Base-by-base conservation (phyloP, 1,139 yeast genomes). In the Suhomyces anneliseae region DNA sequence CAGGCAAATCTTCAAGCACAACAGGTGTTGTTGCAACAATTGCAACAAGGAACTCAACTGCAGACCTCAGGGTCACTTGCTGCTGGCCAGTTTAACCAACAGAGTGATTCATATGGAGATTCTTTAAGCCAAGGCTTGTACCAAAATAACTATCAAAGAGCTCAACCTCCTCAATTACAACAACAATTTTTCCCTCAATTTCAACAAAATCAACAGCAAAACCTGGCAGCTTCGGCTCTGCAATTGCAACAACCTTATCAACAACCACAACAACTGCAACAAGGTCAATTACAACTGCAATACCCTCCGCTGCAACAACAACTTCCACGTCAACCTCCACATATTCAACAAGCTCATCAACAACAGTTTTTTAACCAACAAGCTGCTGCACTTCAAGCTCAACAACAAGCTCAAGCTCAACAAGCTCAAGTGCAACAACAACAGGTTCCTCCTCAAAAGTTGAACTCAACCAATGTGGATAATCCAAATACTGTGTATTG, bases 401-500 rank as follows among this genome's bases (percentile, higher is more conserved):
- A 56, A 41, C 65, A 58, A 42, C 69, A 61, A 40, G 46, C 38
- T 26, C 50, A 48, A 27, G 41, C 39, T 6, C 47, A 42, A 14
- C 51, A 42, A 32, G 51, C 45, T 6, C 53, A 44, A 14, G 54
- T 46, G 19, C 51, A 43, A 31, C 51, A 47, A 29, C 50, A 47
- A 29, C 50, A 46, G 12, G 51, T 44, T 2, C 50, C 55, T 11
- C 42, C 57, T 10, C 55, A 60, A 38, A 61, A 57, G 49, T 56
- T 61, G 56, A 70, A 50, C 58, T 55, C 66, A 50, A 69, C 68
- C 53, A 64, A 77, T 62, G 71, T 80, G 60, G 68, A 82, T 54
- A 67, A 72, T 60, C 66, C 83, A 15, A 71, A 73, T 45, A 77
- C 89, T 12, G 69, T 80, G 6, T 82, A 82, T 62, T 90, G 97